Base-by-base conservation (phyloP, 306 rosid species). In the Myrica gale region DNA sequence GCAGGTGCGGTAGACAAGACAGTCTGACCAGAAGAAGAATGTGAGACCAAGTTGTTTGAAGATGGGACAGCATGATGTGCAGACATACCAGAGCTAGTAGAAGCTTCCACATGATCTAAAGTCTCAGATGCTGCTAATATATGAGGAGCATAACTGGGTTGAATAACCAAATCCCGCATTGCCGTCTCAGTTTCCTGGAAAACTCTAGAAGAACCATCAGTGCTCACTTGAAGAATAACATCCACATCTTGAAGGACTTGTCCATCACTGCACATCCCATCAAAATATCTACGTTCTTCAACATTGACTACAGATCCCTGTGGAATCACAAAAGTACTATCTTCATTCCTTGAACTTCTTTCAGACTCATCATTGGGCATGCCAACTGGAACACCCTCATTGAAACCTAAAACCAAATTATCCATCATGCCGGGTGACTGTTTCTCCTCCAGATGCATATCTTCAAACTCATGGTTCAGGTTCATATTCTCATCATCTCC, bases 361-460 rank as follows among this genome's bases (percentile, higher is more conserved):
- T 87, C 97, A 83, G 85, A 90, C 76, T 95, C 98, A 57, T 89
- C 97, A 80, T 74, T 89, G 17, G 93, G 98, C 97, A 95, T 85
- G 69, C 92, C 93, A 74, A 95, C 97, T 86, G 90, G 92, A 81
- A 95, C 90, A n/a, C 98, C 97, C 85, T 95, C 98, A 55, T 95
- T 82, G 85, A 95, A 95, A 65, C 97, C 97, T 68, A 95, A 82
- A 60, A 95, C 93, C 20, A 92, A 86, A 84, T 92, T 90, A 42
- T 90, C 97, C 87, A 88, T 83, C 91, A 88, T 80, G 76, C 87
- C 87, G 60, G 96, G 82, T 74, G 93, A 89, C 41, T 47, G 89
- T 72, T 92, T 92, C 81, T 84, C 97, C 84, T 87, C 89, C 57
- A 90, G 75, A 85, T 85, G 97, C 89, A 88, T 79, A 72, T 81